These are phyloP conservation scores for Wickerhamiella bombiphila DNA, from an alignment of 805 yeast genomes.

Conservation along the genomic window DNA sequence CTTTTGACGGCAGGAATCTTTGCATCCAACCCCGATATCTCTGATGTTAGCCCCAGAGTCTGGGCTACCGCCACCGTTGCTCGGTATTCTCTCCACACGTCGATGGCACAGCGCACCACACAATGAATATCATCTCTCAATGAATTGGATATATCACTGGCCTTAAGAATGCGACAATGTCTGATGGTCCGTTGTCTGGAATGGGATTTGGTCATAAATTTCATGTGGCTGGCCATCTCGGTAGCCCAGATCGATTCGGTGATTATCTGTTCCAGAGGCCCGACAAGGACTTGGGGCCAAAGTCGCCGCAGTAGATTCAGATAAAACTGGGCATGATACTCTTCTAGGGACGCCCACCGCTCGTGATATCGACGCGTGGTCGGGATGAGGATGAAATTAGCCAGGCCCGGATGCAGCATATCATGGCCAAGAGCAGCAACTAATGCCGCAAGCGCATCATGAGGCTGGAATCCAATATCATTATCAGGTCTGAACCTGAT, in stretches of 20 bases:
- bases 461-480: conserved; percentile 16
- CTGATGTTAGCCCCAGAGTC: background rate
- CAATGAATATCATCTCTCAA: conserved; percentile 44
- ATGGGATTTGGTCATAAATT: conserved; percentile 36
- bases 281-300: conserved; percentile 29
- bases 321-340: conserved; percentile 62
- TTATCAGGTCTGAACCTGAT: no score
- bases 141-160: conserved; percentile 93
- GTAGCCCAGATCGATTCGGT: conserved; percentile 49
- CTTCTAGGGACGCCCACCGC: conserved; percentile 57
- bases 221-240: conserved; percentile 83
- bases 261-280: conserved; percentile 8
- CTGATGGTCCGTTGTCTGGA: conserved; percentile 1
- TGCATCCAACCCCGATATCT: background rate
- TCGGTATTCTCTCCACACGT: conserved; percentile 8
- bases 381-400: conserved; percentile 53
- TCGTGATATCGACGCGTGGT: conserved; percentile 48
- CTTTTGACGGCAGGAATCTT: conserved; percentile 3
- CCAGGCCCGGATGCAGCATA: conserved; percentile 93
- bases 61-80: conserved; percentile 5
- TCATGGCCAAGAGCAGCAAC: conserved; percentile 90
- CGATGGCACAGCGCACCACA: conserved; percentile 8
- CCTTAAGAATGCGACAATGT: conserved; percentile 50
- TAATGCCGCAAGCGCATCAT: conserved; percentile 44
- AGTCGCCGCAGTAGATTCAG: conserved; percentile 34